These are phyloP conservation scores for Effrenium voratum DNA, from an alignment of 73 alveolate species.

Conservation along the genomic window DNA sequence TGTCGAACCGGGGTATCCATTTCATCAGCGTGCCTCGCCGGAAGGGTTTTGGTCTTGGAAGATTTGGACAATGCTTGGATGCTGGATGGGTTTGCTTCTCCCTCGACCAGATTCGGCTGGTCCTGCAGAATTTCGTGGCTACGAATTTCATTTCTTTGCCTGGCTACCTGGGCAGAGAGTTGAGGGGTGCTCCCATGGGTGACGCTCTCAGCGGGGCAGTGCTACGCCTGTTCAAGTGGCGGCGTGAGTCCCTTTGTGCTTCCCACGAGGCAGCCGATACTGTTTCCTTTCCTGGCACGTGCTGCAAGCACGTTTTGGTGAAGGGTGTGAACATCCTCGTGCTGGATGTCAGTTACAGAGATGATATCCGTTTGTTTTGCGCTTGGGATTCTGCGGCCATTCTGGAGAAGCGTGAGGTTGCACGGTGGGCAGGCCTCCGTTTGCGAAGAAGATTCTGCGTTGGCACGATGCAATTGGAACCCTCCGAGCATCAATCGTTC, in stretches of 20 bases:
- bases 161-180: background rate
- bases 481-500: background rate
- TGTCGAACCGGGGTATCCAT: background rate
- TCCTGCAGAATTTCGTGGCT: background rate
- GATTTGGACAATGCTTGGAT: background rate
- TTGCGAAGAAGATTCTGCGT: background rate
- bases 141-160: background rate
- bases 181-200: constrained; percentile 67
- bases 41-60: background rate
- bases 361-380: background rate
- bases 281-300: background rate
- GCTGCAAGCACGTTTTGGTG: background rate
- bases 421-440: background rate
- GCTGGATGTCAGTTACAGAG: background rate
- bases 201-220: background rate
- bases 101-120: background rate
- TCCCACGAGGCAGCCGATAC: background rate
- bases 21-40: background rate
- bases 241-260: background rate
- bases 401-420: background rate
- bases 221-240: constrained; percentile 32
- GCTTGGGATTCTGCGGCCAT: background rate
- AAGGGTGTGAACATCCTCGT: background rate
- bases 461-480: constrained; percentile 14
- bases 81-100: background rate